These are phyloP conservation scores for Paecilomyces variotii DNA, from an alignment of 2,329 filamentous ascomycete genomes.

Conservation along the genomic window DNA sequence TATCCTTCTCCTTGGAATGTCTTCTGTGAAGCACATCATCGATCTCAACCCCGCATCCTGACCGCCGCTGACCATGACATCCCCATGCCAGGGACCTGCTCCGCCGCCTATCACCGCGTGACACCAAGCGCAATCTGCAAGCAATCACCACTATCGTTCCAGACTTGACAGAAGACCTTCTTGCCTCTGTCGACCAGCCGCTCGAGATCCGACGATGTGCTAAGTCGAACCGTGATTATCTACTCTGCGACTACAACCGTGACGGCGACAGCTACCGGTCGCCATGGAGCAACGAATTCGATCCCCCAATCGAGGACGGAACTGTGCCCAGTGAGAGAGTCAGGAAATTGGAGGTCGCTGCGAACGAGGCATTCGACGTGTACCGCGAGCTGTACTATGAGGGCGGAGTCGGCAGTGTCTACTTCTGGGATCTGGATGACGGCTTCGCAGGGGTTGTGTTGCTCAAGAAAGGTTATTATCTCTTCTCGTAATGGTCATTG, in stretches of 20 bases:
- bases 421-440: conserved; percentile 97
- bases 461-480: conserved; percentile 72
- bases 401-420: conserved; percentile 90
- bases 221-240: conserved; percentile 86
- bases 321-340: conserved; percentile 85
- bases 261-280: conserved; percentile 96
- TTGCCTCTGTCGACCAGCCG: conserved; percentile 95
- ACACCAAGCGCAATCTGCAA: conserved; percentile 80
- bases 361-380: conserved; percentile 94
- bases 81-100: conserved; percentile 72
- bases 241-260: conserved; percentile 99
- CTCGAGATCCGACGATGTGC: conserved; percentile 78
- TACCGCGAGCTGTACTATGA: conserved; percentile 91
- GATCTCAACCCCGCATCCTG: conserved; percentile 13
- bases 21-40: not conserved
- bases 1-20: not conserved
- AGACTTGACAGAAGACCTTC: conserved; percentile 90
- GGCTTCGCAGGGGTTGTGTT: conserved; percentile 94
- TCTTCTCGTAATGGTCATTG: not conserved
- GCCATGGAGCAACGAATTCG: conserved; percentile 99
- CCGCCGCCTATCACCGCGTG: conserved; percentile 90
- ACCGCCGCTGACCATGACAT: conserved; percentile 12
- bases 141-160: conserved; percentile 82
- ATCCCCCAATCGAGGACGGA: conserved; percentile 80
- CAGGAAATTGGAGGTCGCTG: conserved; percentile 84